Evolutionary conservation across 1,284 basidiomycete species (phyloP), one percentile per base, ranked within the genome.

Genomic region (Marasmius fiardii): DNA sequence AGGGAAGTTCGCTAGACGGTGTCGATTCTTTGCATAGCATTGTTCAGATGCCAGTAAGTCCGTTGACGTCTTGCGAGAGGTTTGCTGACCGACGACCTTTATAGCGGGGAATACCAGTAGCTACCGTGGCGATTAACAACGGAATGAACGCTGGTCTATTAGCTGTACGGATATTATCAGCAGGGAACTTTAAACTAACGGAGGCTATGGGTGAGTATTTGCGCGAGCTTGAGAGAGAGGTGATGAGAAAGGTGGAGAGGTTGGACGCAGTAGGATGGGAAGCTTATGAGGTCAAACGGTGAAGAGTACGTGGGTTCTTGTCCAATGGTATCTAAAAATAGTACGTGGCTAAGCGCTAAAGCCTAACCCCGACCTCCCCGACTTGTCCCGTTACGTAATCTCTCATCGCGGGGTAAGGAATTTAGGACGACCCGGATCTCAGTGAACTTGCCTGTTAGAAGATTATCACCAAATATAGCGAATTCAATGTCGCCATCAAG

Each of bases 121-220:
- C 97, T 1, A 98, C 95, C 1, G 95, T 98, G 10, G 96, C 95
- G 1, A 98, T 99, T 71, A 95, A 96, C 73, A 98, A 98, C 68
- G 87, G 90, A 18, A 93, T 88, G 57, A 99, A 99, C 65, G 96
- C 95, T 0, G 96, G 90, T 1, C 75, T 99, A 2, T 82, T 99
- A 7, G 95, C 97, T 0, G 82, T 97, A 5, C 85, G 96, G 11
- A 96, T 98, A 37, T 79, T 99, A 1, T 86, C 86, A 1, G 80
- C 86, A 0, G 85, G 88, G 3, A 85, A 90, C 33, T 90, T 93
- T 0, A 65, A 71, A 5, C 78, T 96, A 16, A 69, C 89, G 7
- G 66, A 69, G 12, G 82, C 79, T 14, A 93, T 96, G 81, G 87
- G 92, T 56, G 71, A 70, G 7, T 98, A 97, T 72, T 79, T 94